Evolutionary conservation across 108 stramenopile species (phyloP).

Genomic region (Discostella pseudostelligera): DNA sequence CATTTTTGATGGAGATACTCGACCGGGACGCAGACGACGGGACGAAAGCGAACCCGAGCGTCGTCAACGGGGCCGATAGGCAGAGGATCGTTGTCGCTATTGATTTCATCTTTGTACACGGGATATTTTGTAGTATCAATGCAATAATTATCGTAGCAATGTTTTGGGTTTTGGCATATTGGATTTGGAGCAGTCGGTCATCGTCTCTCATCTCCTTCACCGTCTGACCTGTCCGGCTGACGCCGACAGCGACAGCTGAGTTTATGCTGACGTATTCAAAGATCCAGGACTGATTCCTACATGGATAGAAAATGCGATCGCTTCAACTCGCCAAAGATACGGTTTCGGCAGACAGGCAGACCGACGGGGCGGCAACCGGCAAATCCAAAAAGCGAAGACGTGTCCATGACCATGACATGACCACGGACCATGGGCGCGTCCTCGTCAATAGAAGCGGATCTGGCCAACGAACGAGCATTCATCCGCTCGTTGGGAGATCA

Average conservation of each 20-base stretch:
- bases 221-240: too few species aligned
- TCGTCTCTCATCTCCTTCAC: too few species aligned
- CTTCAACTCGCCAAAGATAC: too few species aligned
- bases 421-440: constrained; percentile 29
- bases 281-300: too few species aligned
- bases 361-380: neutral
- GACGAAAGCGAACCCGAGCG: constrained; percentile 27
- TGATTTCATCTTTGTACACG: constrained; percentile 4
- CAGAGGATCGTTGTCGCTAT: constrained; percentile 5
- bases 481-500: constrained; percentile 35
- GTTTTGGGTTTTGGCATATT: too few species aligned
- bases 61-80: constrained; percentile 2
- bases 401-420: neutral
- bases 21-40: constrained; percentile 12
- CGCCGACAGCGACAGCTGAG: too few species aligned
- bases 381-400: neutral
- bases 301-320: too few species aligned
- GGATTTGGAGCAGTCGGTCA: neutral
- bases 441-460: constrained; percentile 1
- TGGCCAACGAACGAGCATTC: constrained; percentile 27
- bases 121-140: neutral
- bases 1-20: neutral
- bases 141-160: neutral
- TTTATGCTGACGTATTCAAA: too few species aligned
- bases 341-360: too few species aligned